Evolutionary conservation across 78 protist species (phyloP), one percentile per base, ranked within the genome.

Genomic region (Chrysochromulina tobinii): DNA sequence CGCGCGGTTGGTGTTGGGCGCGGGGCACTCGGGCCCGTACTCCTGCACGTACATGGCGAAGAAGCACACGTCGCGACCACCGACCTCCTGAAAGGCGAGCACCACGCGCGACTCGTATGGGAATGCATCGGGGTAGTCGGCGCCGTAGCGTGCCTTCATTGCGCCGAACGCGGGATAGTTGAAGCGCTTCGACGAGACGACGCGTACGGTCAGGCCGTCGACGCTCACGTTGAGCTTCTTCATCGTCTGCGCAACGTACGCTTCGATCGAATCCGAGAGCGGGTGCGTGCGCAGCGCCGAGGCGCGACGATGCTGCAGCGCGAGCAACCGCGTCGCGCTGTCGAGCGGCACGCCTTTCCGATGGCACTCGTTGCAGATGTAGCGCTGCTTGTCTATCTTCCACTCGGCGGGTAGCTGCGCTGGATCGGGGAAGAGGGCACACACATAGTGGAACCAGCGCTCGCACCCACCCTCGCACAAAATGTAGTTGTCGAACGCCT

Each of bases 41-140:
- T 93, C 94, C 64, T 93, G 92, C 83, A 93, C 84, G 77, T 93
- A 91, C 75, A 92, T 12, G 61, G 83, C 92, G 50, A 93, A 93
- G 87, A 88, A 77, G 58, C 55, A 38, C 51, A 93, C 89, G 21
- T 92, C 94, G 21, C 0, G n/a, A 7, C 94, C 94, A 9, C 79
- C 89, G 5, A 17, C 2, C 50, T 9, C 0, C 85, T 92, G 94
- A 75, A 88, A 92, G 54, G 59, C 88, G 54, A 92, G 73, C 27
- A 92, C 3, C 21, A 85, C 89, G 25, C 61, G 61, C 64, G 77
- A 75, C 48, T 59, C 25, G 69, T 89, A 93, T 7, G 91, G 91
- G 21, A 61, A 51, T 14, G 1, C n/a, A 21, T 0, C 11, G 67
- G 79, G 53, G 79, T 69, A 69, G 51, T 4, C 79, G 27, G 9